These are phyloP conservation scores for Selaginella moellendorffii DNA, from an alignment of 75 land plant genomes.

Conservation along the genomic window DNA sequence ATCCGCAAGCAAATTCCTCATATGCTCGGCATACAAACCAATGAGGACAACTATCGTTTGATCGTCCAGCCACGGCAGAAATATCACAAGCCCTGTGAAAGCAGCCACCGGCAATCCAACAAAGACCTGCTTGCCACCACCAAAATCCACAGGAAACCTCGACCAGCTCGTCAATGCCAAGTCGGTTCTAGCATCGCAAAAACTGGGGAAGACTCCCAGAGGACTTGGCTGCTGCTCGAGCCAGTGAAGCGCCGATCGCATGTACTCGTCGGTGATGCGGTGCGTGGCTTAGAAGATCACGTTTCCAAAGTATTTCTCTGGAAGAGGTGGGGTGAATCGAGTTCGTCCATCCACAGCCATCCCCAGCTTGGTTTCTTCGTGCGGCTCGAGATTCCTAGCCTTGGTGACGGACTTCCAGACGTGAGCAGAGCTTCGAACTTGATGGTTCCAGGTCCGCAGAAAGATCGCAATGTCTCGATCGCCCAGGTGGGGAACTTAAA, in stretches of 20 bases:
- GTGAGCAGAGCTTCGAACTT: neutral
- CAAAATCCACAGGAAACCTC: constrained; percentile 16
- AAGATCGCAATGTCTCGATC: neutral
- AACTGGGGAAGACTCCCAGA: neutral
- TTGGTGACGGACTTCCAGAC: neutral
- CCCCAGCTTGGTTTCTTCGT: neutral
- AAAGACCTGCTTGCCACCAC: constrained; percentile 18
- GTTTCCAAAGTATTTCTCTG: constrained; percentile 15
- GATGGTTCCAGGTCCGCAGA: neutral
- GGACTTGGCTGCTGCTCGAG: neutral
- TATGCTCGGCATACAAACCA: neutral
- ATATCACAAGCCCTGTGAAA: neutral
- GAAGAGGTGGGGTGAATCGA: constrained; percentile 11
- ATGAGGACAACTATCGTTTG: neutral
- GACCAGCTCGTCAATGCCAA: constrained; percentile 2
- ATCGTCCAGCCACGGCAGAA: neutral
- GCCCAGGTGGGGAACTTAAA: neutral
- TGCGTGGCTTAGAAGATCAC: constrained; percentile 2
- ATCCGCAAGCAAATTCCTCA: neutral
- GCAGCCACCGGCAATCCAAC: constrained; percentile 8
- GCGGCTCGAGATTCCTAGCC: neutral
- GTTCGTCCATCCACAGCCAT: constrained; percentile 9
- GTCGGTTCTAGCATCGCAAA: constrained; percentile 1
- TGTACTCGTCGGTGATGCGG: constrained; percentile 3
- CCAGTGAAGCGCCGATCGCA: constrained; percentile 3